Base-by-base conservation (phyloP, 1,139 yeast species). In the Suzukiozyma palmioleophila region DNA sequence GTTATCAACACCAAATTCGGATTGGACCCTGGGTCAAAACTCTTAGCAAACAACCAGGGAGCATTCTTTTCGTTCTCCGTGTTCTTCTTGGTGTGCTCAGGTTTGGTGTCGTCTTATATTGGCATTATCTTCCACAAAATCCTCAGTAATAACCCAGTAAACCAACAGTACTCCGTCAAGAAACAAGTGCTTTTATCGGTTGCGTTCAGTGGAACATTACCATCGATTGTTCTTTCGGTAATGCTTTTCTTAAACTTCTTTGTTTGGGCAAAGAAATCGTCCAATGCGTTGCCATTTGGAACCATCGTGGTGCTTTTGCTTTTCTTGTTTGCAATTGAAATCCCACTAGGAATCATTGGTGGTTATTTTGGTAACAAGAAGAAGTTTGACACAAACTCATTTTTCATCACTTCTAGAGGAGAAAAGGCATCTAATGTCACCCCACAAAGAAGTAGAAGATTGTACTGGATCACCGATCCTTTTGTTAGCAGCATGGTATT, bases 251-350 rank as follows among this genome's bases (percentile, higher is more conserved):
- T 85, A 43, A 87, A 87, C 57, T 65, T 77, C 45, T 75, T 87
- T 42, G 80, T 85, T 2, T 84, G 92, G 87, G 83, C 84, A 2
- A 75, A 81, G 52, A 83, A 82, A 44, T 81, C 95, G 1, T 81
- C 94, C 0, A 72, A 77, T 38, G 92, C 92, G 0, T 63, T 87
- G 36, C 95, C 96, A 8, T 81, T 86, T 49, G 81, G 85, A 8
- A 81, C 90, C 0, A 71, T 84, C 33, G 63, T 83, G n/a, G 71
- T 76, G 2, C 59, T 84, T 33, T 59, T 83, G 15, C 51, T 73
- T 12, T 59, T 80, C 37, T 83, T 87, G 60, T 69, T 83, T 38
- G 57, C 82, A 24, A 61, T 84, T 11, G 86, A 86, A 47, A 68
- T 86, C 22, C 96, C 96, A 2, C 65, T 88, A 39, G 85, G 92